phyloP scores from a whole-genome alignment of 176 grass and related monocot species.

The Leersia perrieri region DNA sequence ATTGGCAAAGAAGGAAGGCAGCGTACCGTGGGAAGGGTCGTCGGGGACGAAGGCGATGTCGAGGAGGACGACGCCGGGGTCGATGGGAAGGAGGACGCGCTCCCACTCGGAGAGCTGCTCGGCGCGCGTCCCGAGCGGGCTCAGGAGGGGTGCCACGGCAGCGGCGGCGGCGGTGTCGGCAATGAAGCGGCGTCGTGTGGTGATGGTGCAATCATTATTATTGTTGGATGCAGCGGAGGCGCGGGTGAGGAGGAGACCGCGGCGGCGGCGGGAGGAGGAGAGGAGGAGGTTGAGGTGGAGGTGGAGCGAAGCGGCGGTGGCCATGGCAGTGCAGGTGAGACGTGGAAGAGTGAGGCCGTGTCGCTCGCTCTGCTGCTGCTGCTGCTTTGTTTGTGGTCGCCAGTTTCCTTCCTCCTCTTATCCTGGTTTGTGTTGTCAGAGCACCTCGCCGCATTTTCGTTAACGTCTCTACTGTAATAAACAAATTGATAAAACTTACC shows the following conservation, averaged over 20 bases:
- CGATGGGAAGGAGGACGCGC: constrained; percentile 71
- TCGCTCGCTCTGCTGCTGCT: background rate
- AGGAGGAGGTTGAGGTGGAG: no score
- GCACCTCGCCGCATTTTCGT: no score
- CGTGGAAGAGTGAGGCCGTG: background rate
- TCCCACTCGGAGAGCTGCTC: constrained; percentile 82
- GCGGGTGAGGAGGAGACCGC: constrained; percentile 29
- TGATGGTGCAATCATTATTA: background rate
- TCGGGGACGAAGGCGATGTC: constrained; percentile 98
- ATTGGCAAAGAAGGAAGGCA: background rate
- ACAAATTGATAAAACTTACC: no score
- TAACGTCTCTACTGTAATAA: no score
- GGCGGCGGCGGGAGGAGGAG: constrained; percentile 25
- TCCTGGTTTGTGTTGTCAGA: background rate
- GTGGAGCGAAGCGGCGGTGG: constrained; percentile 39
- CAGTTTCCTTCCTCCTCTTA: background rate
- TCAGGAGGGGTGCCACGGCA: constrained; percentile 11
- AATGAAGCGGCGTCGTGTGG: constrained; percentile 46
- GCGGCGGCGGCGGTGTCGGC: constrained; percentile 49
- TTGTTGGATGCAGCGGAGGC: constrained; percentile 4
- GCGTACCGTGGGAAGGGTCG: constrained; percentile 65
- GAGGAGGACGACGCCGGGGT: constrained; percentile 89
- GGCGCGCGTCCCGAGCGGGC: constrained; percentile 33
- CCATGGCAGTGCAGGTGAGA: constrained; percentile 53
- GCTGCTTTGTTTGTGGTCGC: background rate